These are phyloP conservation scores for Phoma sp. DNA, from an alignment of 2,329 filamentous ascomycete species.

Conservation along the genomic window DNA sequence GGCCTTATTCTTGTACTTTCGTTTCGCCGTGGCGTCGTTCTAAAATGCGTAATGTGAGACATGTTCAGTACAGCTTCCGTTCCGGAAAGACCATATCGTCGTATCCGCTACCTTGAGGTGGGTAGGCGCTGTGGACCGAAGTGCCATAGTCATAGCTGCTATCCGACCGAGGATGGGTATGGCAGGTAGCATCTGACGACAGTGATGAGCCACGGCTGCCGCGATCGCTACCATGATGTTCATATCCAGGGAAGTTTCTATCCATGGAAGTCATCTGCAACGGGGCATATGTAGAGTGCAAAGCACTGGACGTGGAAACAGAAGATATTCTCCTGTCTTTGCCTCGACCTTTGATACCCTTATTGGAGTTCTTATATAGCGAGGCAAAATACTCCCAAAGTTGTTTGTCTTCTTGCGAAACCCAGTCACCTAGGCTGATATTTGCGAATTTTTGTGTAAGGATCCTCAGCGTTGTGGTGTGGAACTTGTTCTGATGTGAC, in stretches of 20 bases:
- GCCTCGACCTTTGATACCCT: conserved; percentile 95
- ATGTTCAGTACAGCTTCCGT: conserved; percentile 40
- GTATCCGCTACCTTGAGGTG: conserved; percentile 34
- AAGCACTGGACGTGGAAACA: conserved; percentile 34
- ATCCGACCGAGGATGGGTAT: conserved; percentile 28
- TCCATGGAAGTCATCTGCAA: conserved; percentile 30
- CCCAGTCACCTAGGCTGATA: conserved; percentile 66
- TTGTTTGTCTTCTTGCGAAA: conserved; percentile 74
- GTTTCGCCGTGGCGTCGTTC: background rate
- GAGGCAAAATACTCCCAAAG: conserved; percentile 84
- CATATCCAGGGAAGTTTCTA: conserved; percentile 31
- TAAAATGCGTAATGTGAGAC: background rate
- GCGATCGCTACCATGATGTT: conserved; percentile 41
- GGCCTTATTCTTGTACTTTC: background rate
- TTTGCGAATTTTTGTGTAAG: conserved; percentile 76
- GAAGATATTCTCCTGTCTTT: conserved; percentile 75
- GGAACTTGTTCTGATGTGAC: conserved; percentile 95
- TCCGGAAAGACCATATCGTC: conserved; percentile 49
- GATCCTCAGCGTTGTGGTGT: conserved; percentile 73
- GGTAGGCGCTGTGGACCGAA: conserved; percentile 35
- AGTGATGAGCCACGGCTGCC: conserved; percentile 47
- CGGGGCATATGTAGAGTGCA: conserved; percentile 36
- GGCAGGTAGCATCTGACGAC: conserved; percentile 36
- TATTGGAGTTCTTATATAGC: conserved; percentile 98
- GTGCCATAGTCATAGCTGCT: conserved; percentile 43